Conservation (phyloP, 2,329 filamentous ascomycete species). For the Gyromitra esculenta region DNA sequence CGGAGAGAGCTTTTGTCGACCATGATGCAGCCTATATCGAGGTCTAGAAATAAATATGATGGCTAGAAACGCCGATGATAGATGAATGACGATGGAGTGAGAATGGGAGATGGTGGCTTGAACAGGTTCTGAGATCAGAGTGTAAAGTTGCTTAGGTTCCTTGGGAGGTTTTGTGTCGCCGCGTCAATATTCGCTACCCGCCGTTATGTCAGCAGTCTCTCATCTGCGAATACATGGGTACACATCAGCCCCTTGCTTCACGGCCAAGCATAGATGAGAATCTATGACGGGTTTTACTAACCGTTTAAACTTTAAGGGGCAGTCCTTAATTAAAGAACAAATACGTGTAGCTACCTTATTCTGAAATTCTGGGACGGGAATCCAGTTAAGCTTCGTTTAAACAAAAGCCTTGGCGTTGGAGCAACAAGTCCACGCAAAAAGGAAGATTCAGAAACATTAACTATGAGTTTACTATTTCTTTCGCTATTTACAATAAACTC, state of each 20-base stretch:
- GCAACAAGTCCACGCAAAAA: neutral
- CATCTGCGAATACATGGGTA: constrained; percentile 29
- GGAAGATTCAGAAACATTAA: too few relatives aligned
- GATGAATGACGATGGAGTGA: constrained; percentile 41
- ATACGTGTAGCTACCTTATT: neutral
- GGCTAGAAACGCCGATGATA: constrained; percentile 21
- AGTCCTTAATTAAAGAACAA: neutral
- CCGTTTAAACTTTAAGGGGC: neutral
- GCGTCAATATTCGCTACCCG: constrained; percentile 21
- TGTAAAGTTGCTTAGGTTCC: constrained; percentile 32
- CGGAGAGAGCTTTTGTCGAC: constrained; percentile 55
- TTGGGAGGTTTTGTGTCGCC: constrained; percentile 35
- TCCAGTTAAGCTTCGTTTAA: neutral
- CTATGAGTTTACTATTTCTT: too few relatives aligned
- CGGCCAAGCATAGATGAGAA: neutral
- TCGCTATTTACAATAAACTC: too few relatives aligned
- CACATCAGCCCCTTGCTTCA: constrained; percentile 17
- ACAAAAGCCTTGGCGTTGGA: neutral
- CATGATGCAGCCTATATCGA: constrained; percentile 48
- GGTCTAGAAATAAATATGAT: constrained; percentile 25
- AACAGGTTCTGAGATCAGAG: constrained; percentile 31
- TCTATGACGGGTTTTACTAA: neutral
- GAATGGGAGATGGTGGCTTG: constrained; percentile 36
- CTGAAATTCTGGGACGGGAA: neutral
- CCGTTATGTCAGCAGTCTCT: constrained; percentile 48